Evolutionary conservation across 1,139 yeast species (phyloP), one percentile per base, ranked within the genome.

Genomic region (Sugiyamaella sp.): DNA sequence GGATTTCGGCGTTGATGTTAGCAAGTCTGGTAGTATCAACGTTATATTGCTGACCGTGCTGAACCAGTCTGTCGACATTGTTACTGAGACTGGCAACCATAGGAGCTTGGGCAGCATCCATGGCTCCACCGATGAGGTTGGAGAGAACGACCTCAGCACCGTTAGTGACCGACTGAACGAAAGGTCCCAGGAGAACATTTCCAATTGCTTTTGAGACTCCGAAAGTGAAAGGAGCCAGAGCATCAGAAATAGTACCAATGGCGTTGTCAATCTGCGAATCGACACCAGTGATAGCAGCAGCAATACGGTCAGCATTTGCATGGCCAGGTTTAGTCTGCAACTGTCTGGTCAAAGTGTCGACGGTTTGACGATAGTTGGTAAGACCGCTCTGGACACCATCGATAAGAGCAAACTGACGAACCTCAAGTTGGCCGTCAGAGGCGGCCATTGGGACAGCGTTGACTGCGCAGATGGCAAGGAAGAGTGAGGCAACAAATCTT

Each of bases 131-230:
- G 42, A 60, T 52, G 10, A 60, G 41, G 56, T 65, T 66, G 39
- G 65, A 56, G 8, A 63, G 51, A 24, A 65, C 46, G 4, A 65
- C 71, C 55, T 66, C 69, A 42, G 66, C 64, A 35, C 71, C 71
- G 58, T 67, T 64, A 53, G 70, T 67, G 22, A 67, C 60, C 14
- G 69, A 60, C 57, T 67, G 71, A 33, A 63, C 63, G 41, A 66
- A 59, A 33, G 71, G 71, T 10, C 71, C 71, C 6, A 66, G 58
- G 17, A 66, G 53, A 43, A 57, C 33, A 49, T 59, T 49, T n/a
- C 61, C 69, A 38, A 66, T 54, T 6, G 62, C 65, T 56, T 56
- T 50, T 21, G 66, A 61, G 24, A 57, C 41, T 42, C 67, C 68
- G 20, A 57, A 55, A 12, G 69, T 62, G 43, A 61, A 38, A 19